These are phyloP conservation scores for Aspergillus phoenicis DNA, from an alignment of 2,329 filamentous ascomycete genomes.

Conservation along the genomic window DNA sequence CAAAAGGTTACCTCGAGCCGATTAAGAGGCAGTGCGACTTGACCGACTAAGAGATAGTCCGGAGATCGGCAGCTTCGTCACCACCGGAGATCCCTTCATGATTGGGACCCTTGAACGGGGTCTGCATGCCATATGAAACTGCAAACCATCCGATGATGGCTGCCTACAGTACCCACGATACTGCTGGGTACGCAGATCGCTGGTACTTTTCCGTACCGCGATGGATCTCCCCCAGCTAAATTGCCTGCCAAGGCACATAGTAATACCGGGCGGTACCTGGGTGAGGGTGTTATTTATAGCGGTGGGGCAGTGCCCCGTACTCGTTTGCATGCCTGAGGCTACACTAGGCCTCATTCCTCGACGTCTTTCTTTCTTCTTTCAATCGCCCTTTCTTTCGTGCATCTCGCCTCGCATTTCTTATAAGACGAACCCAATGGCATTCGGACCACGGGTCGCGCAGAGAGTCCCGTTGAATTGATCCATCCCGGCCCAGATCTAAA, in stretches of 20 bases:
- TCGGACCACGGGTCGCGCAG: slow-evolving; percentile 1
- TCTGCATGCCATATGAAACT: neutral
- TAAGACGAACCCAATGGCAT: slow-evolving; percentile 18
- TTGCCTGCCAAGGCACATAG: neutral
- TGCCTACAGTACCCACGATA: neutral
- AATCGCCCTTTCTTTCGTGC: neutral
- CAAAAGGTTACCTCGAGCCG: neutral
- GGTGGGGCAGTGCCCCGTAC: slow-evolving; percentile 4
- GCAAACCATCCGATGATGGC: neutral
- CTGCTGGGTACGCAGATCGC: no score
- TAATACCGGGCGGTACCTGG: neutral
- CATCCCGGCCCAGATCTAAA: slow-evolving; percentile 16
- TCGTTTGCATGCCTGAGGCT: neutral
- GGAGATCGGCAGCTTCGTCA: neutral
- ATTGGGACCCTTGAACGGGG: neutral
- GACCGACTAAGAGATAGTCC: neutral
- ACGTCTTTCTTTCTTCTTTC: neutral
- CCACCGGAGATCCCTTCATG: neutral
- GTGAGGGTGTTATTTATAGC: slow-evolving; percentile 1
- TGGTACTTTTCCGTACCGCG: neutral
- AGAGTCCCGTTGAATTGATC: neutral
- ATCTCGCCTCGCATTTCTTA: neutral
- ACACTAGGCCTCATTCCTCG: neutral
- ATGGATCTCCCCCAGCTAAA: neutral
- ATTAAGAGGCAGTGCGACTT: neutral